phyloP scores from a whole-genome alignment of 2,329 filamentous ascomycete species.

The Golovinomyces cichoracearum region DNA sequence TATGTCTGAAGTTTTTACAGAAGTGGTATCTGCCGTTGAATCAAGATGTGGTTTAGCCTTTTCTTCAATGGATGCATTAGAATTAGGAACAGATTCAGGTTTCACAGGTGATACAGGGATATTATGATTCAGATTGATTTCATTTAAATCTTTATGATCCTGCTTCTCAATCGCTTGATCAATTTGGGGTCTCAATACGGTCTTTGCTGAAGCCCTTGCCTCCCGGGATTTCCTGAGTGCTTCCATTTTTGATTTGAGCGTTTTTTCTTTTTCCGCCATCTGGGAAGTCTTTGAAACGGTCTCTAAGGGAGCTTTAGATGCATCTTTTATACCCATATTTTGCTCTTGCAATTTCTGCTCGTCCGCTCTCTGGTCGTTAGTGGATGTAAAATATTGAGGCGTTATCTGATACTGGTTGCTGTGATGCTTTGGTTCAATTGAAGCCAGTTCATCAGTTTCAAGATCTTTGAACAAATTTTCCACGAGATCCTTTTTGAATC shows the following conservation, averaged over 20 bases:
- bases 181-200: conserved; percentile 6
- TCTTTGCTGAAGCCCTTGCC: conserved; percentile 17
- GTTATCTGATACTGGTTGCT: background rate
- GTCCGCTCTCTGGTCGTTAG: conserved; percentile 17
- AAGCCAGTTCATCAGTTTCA: conserved; percentile 15
- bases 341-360: conserved; percentile 13
- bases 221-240: conserved; percentile 36
- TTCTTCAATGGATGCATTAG: background rate
- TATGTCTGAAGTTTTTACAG: background rate
- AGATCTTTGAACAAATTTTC: conserved; percentile 41
- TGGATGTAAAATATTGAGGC: background rate
- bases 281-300: background rate
- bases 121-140: background rate
- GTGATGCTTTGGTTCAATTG: background rate
- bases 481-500: conserved; percentile 38
- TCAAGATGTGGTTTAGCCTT: background rate
- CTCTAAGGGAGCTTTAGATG: background rate
- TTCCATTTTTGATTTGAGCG: conserved; percentile 55
- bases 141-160: background rate
- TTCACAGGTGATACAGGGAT: background rate
- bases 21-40: too few relatives aligned
- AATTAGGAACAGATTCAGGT: background rate
- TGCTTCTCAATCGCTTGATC: background rate
- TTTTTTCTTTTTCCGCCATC: conserved; percentile 45
- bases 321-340: background rate